phyloP scores from a whole-genome alignment of 306 rosid genomes.

The Lithocarpus polystachyus region DNA sequence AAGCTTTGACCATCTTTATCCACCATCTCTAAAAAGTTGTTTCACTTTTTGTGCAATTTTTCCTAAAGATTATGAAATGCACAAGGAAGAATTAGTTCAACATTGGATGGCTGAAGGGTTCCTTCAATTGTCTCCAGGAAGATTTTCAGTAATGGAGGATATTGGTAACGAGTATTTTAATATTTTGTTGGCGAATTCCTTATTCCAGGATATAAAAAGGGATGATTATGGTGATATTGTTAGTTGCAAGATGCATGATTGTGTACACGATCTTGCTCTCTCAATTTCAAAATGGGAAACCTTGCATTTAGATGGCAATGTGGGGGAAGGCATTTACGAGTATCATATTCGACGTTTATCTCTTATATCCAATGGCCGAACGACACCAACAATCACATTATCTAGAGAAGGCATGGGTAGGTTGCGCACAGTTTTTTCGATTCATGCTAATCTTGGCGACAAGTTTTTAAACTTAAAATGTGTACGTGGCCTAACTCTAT shows the following conservation, averaged over 20 bases:
- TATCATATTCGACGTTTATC: neutral
- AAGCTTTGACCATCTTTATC: neutral
- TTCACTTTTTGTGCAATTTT: slow-evolving; percentile 24
- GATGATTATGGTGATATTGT: neutral
- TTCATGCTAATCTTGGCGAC: neutral
- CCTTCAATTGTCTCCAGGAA: neutral
- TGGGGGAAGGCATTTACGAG: neutral
- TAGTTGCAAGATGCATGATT: slow-evolving; percentile 23
- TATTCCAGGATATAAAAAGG: slow-evolving; percentile 4
- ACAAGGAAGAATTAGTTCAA: neutral
- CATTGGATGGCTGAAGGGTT: slow-evolving; percentile 21
- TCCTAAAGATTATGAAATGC: neutral
- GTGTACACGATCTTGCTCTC: slow-evolving; percentile 18
- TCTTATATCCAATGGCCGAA: too few relatives aligned
- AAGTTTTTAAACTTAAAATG: neutral
- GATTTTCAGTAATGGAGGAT: neutral
- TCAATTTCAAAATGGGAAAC: neutral
- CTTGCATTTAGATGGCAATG: neutral
- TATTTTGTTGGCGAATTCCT: neutral
- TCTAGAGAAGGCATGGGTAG: neutral
- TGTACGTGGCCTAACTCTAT: neutral
- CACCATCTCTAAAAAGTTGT: slow-evolving; percentile 12
- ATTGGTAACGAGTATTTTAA: too few relatives aligned
- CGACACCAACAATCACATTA: too few relatives aligned
- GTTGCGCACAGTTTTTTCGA: neutral